A percentile compares a stretch with the other conserved stretches of the same genome.
phyloP scores from a whole-genome alignment of 345 rosid genomes.

The Populus simonii region DNA sequence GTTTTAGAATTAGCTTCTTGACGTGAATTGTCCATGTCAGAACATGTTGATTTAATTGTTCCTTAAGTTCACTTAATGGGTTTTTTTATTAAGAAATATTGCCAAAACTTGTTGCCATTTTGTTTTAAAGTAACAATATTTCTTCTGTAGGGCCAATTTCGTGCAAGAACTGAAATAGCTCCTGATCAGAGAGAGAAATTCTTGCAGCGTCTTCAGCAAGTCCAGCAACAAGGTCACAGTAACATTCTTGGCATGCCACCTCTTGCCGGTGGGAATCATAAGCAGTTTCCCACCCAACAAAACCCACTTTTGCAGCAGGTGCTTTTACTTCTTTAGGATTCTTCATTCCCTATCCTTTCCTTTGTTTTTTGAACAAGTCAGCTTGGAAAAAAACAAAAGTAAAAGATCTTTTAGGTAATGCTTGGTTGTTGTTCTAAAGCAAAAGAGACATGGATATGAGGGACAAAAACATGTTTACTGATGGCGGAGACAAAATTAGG shows the following conservation, averaged over 20 bases:
- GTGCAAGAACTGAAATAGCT: constrained; percentile 84
- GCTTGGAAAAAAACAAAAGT: not conserved
- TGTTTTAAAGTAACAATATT: not conserved
- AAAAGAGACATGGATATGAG: too few species aligned
- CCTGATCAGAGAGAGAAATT: constrained; percentile 90
- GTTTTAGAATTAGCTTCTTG: not conserved
- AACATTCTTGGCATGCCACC: constrained; percentile 68
- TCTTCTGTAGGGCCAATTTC: constrained; percentile 52
- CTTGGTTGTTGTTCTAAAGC: too few species aligned
- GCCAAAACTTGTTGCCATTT: not conserved
- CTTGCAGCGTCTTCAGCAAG: constrained; percentile 80
- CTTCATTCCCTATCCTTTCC: constrained; percentile 1
- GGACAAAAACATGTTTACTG: too few species aligned
- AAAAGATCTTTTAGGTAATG: not conserved
- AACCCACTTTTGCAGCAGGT: constrained; percentile 84
- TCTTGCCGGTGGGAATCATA: constrained; percentile 70
- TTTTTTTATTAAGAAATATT: not conserved
- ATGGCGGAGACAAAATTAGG: too few species aligned
- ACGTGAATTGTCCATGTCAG: not conserved
- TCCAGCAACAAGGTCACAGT: constrained; percentile 83
- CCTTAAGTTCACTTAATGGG: not conserved
- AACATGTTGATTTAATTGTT: not conserved
- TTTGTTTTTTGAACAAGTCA: constrained; percentile 1
- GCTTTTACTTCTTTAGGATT: constrained; percentile 20
- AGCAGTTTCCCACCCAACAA: constrained; percentile 87